Base-by-base conservation (phyloP, 2,329 filamentous ascomycete species). In the Trichoderma lentiforme region DNA sequence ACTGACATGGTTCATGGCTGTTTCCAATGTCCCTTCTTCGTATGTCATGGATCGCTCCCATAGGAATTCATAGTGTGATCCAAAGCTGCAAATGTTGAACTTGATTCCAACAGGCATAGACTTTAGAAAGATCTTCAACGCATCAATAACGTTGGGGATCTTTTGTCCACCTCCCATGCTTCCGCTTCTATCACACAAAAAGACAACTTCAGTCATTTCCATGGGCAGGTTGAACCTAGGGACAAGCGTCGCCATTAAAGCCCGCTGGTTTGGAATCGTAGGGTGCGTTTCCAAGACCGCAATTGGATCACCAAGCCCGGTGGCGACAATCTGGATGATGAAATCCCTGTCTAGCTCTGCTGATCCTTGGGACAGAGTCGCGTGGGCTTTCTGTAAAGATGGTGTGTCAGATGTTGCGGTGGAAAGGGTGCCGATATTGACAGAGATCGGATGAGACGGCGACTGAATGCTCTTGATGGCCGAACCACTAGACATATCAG, bases 51-150 rank as follows among this genome's bases (percentile, higher is more conserved):
- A 88, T 32, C 82, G 81, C 0, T 78, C 63, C 82, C 84, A 90
- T 7, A 89, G 79, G 66, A 87, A 87, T 1, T 76, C 73, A 72
- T 84, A 81, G 0, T 7, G 47, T 1, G 79, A 83, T 14, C 91
- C 91, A 67, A 93, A 93, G 5, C 89, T 91, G 77, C 88, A 91
- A 69, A 93, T 90, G 77, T 93, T 92, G 84, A 93, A 93, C 76
- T 88, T 88, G 73, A 87, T 83, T 6, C 89, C 89, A 1, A 90
- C 75, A 0, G 90, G 90, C 2, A 93, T 81, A 0, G 89, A 91
- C 77, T 90, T 91, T 71, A 92, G 81, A 75, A 92, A 92, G 26
- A 92, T 82, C 6, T 86, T 84, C 26, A 92, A 82, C 0, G 90
- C 89, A 1, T 84, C 80, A 28, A 84, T 81, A 3, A 91, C 83